phyloP scores from a whole-genome alignment of 306 rosid species.

The Vigna mungo region DNA sequence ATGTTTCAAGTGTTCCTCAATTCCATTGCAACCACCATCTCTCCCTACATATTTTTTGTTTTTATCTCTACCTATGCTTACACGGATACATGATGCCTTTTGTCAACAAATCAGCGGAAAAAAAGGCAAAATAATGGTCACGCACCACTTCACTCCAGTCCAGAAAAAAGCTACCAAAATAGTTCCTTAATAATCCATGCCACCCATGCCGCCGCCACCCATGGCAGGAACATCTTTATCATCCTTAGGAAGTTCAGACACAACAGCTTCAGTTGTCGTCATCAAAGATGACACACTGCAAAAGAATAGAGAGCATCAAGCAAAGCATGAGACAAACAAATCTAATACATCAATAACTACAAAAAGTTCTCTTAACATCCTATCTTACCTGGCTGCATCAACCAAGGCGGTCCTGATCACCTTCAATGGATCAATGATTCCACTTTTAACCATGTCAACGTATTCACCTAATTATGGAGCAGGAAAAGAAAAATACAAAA shows the following conservation, averaged over 20 bases:
- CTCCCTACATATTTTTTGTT: constrained; percentile 47
- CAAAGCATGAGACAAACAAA: constrained; percentile 17
- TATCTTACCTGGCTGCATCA: constrained; percentile 88
- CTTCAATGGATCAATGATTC: constrained; percentile 94
- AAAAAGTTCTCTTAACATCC: not conserved
- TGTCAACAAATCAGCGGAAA: constrained; percentile 18
- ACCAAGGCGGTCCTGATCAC: constrained; percentile 95
- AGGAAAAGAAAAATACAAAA: not conserved
- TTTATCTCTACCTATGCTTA: constrained; percentile 55
- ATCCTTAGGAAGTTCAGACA: constrained; percentile 80
- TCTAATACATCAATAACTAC: not conserved
- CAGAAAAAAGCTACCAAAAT: constrained; percentile 9
- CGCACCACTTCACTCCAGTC: constrained; percentile 26
- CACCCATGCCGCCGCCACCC: constrained; percentile 71
- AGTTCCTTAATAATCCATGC: constrained; percentile 68
- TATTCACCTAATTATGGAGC: constrained; percentile 73
- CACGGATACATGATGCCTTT: constrained; percentile 47
- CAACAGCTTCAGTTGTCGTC: constrained; percentile 96
- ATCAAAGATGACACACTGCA: constrained; percentile 93
- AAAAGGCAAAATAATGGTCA: constrained; percentile 24
- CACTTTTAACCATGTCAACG: constrained; percentile 90
- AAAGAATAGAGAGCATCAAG: not conserved
- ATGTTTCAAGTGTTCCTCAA: constrained; percentile 28
- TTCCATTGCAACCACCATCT: constrained; percentile 25
- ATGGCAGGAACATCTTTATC: constrained; percentile 70